Percentiles rank a stretch among this genome's conserved stretches.
Evolutionary conservation across 176 grass and related monocot genomes (phyloP).

Genomic region (sorghum (Sorghum bicolor)): Sorghum_bicolor_NCBIv3 NC_012874.2:6057501-6058000

Average conservation of each 20-base stretch:
- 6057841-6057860: constrained; percentile 92
- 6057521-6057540: not conserved
- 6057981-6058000: constrained; percentile 89
- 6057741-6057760: constrained; percentile 48
- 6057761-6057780: constrained; percentile 95
- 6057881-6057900: constrained; percentile 85
- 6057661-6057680: not conserved
- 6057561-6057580: not conserved
- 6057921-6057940: constrained; percentile 88
- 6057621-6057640: not conserved
- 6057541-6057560: not conserved
- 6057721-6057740: not conserved
- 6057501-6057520: not conserved
- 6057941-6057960: constrained; percentile 84
- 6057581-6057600: not conserved
- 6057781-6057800: constrained; percentile 99
- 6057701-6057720: not conserved
- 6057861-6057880: constrained; percentile 90
- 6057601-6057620: not conserved
- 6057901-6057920: constrained; percentile 94
- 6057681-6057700: not conserved
- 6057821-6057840: constrained; percentile 88
- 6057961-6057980: constrained; percentile 97
- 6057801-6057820: constrained; percentile 85
- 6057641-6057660: not conserved